Evolutionary conservation across 345 rosid genomes (phyloP), one percentile per base, ranked within the genome.

Genomic region (Citrus australasica): DNA sequence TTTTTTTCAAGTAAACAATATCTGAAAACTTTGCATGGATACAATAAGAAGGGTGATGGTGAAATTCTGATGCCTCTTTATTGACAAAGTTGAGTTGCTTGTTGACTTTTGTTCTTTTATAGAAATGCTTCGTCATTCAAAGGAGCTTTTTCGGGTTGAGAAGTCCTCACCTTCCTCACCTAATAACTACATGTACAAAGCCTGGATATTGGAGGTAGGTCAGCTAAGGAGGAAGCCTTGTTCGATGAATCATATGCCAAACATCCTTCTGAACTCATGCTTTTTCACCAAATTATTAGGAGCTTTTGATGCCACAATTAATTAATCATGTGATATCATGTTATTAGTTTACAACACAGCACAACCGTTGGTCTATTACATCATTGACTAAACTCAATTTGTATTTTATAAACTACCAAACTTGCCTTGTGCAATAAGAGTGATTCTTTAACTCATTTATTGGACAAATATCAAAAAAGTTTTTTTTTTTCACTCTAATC

Each of bases 81-180:
- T 53, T 28, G 14, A 48, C 28, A 66, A 21, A 4, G 61, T 42
- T 75, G 69, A 10, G 58, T 46, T 62, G 60, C 42, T 59, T 78
- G 65, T 28, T 75, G 82, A 73, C 71, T 53, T 72, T 0, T 42
- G 60, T 69, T 53, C 51, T 16, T 8, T 53, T 1, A 33, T 16
- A 28, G 8, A 53, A 17, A 37, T 71, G 65, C 28, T 32, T 69
- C 75, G 68, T 72, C 62, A 42, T 46, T 13, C 28, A 42, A 21
- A 63, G 5, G 7, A 56, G 10, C 1, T 24, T 73, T 69, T 42
- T 75, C 6, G 32, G 69, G 30, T 37, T 55, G 58, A 73, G 68
- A 77, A 78, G 17, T 76, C 80, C 88, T 82, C 64, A 89, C 89
- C 91, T 80, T 82, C 86, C 84, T 76, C 79, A 91, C 90, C 95